phyloP scores from a whole-genome alignment of 2,329 filamentous ascomycete genomes.

The Xylaria sp. region DNA sequence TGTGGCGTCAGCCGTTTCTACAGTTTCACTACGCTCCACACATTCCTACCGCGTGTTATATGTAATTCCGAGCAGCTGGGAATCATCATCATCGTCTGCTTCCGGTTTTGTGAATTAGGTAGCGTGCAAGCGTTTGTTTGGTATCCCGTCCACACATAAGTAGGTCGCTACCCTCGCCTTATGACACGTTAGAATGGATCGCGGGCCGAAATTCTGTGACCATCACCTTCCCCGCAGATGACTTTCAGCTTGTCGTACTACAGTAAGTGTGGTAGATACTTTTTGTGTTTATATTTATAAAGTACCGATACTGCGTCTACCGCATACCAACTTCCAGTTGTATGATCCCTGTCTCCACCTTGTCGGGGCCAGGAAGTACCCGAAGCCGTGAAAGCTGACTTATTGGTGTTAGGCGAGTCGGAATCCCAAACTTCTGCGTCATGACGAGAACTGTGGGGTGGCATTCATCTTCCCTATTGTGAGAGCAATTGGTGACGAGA shows the following conservation, averaged over 20 bases:
- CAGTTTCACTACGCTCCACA: constrained; percentile 22
- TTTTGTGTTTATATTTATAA: not conserved
- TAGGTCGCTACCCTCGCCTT: not conserved
- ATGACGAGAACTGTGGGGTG: not conserved
- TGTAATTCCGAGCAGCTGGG: constrained; percentile 21
- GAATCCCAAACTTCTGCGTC: constrained; percentile 17
- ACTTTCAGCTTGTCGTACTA: constrained; percentile 1
- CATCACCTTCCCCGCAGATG: too few species aligned
- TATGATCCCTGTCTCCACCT: constrained; percentile 12
- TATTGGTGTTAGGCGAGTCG: constrained; percentile 10
- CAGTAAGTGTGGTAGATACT: not conserved
- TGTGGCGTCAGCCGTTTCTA: constrained; percentile 15
- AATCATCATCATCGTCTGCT: not conserved
- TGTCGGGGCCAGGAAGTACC: constrained; percentile 28
- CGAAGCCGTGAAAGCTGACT: constrained; percentile 19
- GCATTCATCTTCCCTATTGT: not conserved
- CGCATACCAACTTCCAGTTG: constrained; percentile 3
- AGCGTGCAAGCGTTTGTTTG: too few species aligned
- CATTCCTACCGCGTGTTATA: constrained; percentile 1
- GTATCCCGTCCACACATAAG: not conserved
- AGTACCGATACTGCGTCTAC: not conserved
- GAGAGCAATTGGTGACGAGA: constrained; percentile 2
- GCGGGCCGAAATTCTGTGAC: not conserved
- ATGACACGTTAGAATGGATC: not conserved
- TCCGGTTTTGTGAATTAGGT: not conserved